A percentile compares a stretch with the other conserved stretches of the same genome.
Evolutionary conservation across 116 monocot species (phyloP).

Genomic region (Iris pallida): DNA sequence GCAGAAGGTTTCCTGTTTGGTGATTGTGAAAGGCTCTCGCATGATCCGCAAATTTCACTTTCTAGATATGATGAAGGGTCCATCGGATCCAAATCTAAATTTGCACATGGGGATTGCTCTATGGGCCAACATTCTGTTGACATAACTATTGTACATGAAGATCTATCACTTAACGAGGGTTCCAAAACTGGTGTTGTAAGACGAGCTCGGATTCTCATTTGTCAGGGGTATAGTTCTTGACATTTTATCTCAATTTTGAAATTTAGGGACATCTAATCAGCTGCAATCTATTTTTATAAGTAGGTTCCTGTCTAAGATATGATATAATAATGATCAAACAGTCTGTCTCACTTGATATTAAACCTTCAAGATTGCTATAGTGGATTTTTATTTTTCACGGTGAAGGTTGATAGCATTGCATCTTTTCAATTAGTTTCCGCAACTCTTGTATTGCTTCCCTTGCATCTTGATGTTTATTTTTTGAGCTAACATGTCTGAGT

Average conservation of each 20-base stretch:
- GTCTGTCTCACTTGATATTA: background rate
- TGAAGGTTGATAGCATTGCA: no score
- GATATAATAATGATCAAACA: background rate
- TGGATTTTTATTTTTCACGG: no score
- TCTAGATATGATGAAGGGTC: conserved; percentile 10
- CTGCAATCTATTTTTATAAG: background rate
- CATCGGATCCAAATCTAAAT: background rate
- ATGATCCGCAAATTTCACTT: conserved; percentile 12
- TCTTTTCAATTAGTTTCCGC: no score
- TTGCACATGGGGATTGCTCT: conserved; percentile 4
- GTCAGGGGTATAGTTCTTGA: conserved; percentile 25
- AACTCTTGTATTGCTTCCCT: no score
- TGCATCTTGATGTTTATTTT: no score
- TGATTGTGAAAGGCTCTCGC: conserved; percentile 25
- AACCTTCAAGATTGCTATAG: background rate
- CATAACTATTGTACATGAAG: conserved; percentile 3
- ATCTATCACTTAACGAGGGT: conserved; percentile 9
- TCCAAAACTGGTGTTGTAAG: conserved; percentile 9
- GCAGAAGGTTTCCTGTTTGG: conserved; percentile 35
- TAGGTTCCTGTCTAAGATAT: background rate
- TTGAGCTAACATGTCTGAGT: no score
- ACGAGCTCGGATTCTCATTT: conserved; percentile 5
- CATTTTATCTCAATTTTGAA: background rate
- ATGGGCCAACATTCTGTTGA: background rate
- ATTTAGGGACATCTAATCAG: background rate